Evolutionary conservation across 371 early-diverging fungal species (phyloP), one percentile per base, ranked within the genome.

Genomic region (Mortierella sp.): DNA sequence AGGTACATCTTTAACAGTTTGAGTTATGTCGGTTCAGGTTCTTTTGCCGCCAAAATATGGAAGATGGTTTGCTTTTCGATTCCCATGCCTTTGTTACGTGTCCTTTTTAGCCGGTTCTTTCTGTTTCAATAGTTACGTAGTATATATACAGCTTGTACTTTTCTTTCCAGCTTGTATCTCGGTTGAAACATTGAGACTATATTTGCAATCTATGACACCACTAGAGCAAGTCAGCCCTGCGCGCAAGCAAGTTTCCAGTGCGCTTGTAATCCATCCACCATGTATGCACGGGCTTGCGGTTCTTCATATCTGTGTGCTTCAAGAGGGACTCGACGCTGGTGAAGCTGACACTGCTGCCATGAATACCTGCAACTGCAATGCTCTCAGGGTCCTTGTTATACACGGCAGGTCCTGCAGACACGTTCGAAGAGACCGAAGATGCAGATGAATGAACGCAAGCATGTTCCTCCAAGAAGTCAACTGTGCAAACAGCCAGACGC

Each of bases 321-420:
- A 91, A 59, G 12, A 94, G 78, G 4, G 86, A 84, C 60, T 80
- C 75, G 4, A 96, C 87, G 32, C 95, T 90, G 9, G 92, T 86
- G 64, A 89, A 94, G 28, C 83, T 82, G 50, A 94, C 87, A 24
- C 86, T 82, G 32, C 90, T 90, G 34, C 95, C 96, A 15, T 84
- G 78, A 57, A 96, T 88, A 53, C 99, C 99, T 42, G 96, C 89
- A 4, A 97, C 94, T 26, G 83, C 83, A 23, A 90, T 89, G 24
- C 94, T 88, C 21, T 87, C 86, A 5, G 82, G 70, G 6, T 64
- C 58, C 39, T 76, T 81, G 31, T 91, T 88, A 67, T 90, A 91
- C 17, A 93, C 91, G 5, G 81, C 72, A 37, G 90, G 92, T 24
- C 75, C 81, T 23, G 53, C 21, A 3, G 80, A 60, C 4, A 44